Evolutionary conservation across 2,329 filamentous ascomycete genomes (phyloP), one percentile per base, ranked within the genome.

Genomic region (Aspergillus pseudonomiae): DNA sequence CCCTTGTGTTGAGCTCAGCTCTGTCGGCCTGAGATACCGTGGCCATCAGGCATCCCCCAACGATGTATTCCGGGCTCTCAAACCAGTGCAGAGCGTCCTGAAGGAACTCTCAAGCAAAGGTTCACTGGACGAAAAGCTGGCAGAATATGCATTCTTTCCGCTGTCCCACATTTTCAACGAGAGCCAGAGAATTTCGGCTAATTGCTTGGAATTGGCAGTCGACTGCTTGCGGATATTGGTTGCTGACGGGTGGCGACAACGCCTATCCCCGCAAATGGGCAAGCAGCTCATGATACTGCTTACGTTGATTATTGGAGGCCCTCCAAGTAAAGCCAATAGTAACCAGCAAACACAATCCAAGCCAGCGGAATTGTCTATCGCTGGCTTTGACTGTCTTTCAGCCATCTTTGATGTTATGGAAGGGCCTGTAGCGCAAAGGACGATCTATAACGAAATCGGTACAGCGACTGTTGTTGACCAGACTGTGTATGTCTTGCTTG

Each of bases 111-210:
- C 73, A 26, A 71, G 71, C 9, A 75, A 79, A 41, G 71, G 77
- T 66, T 70, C 74, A 1, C 75, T 98, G 21, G 92, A 97, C 75
- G 85, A 89, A 59, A 94, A 93, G 75, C 81, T 98, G 21, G 93
- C 94, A 16, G 94, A 97, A 80, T 99, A 98, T 82, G 86, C 91
- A 73, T 98, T 98, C 82, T 97, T 97, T 66, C 95, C 95, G 0
- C 82, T 99, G 0, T 93, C 92, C 0, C 91, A 95, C 70, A 88
- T 98, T 45, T 89, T 99, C 71, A 89, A 92, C 63, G 86, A 89
- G 66, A 90, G 92, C 68, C 87, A 91, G 66, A 83, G 85, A 55
- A 87, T 94, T 60, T 89, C 94, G 0, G 85, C 91, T 54, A 85
- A 86, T 59, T 79, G 77, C 46, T 80, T 95, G 9, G 95, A 99